Evolutionary conservation across 768 basidiomycete genomes (phyloP), one percentile per base, ranked within the genome.

Genomic region (Naganishia onofrii): DNA sequence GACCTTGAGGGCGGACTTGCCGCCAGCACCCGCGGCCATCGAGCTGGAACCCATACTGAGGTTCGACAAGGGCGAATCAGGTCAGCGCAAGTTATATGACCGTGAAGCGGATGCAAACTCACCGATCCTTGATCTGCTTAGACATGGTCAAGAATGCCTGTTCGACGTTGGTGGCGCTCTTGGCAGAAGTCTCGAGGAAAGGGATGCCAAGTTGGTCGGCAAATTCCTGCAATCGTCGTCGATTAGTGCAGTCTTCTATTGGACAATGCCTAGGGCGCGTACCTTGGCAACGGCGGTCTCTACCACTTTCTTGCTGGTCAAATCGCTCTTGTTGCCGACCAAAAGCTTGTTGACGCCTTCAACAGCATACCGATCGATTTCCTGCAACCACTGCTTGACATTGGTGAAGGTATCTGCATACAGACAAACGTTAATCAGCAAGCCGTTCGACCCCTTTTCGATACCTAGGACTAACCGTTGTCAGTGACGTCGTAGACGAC

Each of bases 341-440:
- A 98, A 87, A 68, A 99, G 90, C 87, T 98, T 98, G 88, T 98
- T 98, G 73, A 98, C 96, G 51, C 93, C 93, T 77, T 99, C 96
- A 2, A 94, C 96, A 36, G 96, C 96, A 78, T 98, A 94, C 81
- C 96, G 93, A 83, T 98, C 96, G 75, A 98, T 94, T 81, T 97
- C 96, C 55, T 90, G 84, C 81, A 96, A 90, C 96, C 96, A 98
- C 77, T 92, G 95, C 76, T 95, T 92, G 81, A 98, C 94, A 83
- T 98, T 74, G 74, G 70, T 74, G 53, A 75, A 72, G 55, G 69
- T 75, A 32, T 72, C 74, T 73, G 32, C 21, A 52, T 26, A 29
- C 7, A 5, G 26, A 32, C 19, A 6, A 28, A 31, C n/a, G 10
- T 38, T 19, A 64, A 29, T 23, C 5, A 52, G 36, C 12, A 31